Evolutionary conservation across 1,284 basidiomycete species (phyloP).

Genomic region (Ustilago xerochloae): DNA sequence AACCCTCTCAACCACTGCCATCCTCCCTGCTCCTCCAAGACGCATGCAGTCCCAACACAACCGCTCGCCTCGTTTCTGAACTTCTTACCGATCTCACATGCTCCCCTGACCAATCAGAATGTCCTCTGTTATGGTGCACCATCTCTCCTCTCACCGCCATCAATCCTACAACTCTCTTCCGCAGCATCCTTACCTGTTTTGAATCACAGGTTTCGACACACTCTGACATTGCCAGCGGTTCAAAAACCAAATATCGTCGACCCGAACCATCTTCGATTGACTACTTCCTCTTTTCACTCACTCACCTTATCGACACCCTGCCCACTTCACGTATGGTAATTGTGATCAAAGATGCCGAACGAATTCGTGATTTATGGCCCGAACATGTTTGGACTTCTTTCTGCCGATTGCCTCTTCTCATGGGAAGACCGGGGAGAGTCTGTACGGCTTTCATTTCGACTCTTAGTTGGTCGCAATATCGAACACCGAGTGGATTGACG

Average conservation of each 20-base stretch:
- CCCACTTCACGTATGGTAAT: constrained; percentile 32
- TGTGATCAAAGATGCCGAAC: constrained; percentile 55
- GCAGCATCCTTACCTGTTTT: constrained; percentile 34
- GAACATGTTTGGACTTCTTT: constrained; percentile 58
- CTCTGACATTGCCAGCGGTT: constrained; percentile 7
- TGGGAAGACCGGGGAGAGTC: constrained; percentile 40
- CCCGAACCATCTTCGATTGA: constrained; percentile 44
- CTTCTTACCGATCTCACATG: constrained; percentile 13
- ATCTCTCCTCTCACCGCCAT: constrained; percentile 44
- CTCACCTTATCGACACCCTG: constrained; percentile 7
- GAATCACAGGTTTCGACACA: constrained; percentile 14
- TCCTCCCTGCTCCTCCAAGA: constrained; percentile 43
- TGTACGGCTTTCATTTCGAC: constrained; percentile 46
- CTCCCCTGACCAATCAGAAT: not conserved
- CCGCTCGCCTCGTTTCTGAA: constrained; percentile 30
- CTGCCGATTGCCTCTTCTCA: constrained; percentile 42
- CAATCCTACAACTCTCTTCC: constrained; percentile 42
- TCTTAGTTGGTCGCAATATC: constrained; percentile 53
- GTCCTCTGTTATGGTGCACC: constrained; percentile 22
- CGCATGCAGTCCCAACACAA: constrained; percentile 45
- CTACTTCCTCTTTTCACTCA: constrained; percentile 36
- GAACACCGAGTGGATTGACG: constrained; percentile 44
- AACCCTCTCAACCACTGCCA: constrained; percentile 31
- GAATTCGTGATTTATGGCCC: constrained; percentile 62
- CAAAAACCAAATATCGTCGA: constrained; percentile 21